Conservation (phyloP, 164 flowering plant species). For the Echeveria elegans region DNA sequence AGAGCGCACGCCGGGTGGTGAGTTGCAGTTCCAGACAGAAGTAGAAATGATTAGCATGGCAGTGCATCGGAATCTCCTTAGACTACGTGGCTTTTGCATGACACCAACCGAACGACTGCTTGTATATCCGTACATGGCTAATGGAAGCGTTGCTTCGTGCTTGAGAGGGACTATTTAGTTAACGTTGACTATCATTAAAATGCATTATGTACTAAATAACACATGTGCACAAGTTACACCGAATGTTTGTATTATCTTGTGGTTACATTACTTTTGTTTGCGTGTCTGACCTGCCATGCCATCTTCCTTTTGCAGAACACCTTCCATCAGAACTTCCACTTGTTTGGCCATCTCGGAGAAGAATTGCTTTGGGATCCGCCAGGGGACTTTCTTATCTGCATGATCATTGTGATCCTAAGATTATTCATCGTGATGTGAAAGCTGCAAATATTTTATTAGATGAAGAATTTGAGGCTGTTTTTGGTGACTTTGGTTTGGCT, state of each 20-base stretch:
- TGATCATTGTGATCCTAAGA: constrained; percentile 95
- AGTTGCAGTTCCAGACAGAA: constrained; percentile 64
- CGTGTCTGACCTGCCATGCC: not conserved
- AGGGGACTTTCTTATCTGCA: constrained; percentile 90
- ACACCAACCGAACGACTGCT: constrained; percentile 61
- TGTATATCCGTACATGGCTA: constrained; percentile 67
- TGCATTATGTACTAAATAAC: not conserved
- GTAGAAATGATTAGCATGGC: constrained; percentile 82
- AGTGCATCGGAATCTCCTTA: constrained; percentile 60
- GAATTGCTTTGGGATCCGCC: constrained; percentile 83
- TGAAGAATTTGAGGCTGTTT: constrained; percentile 95
- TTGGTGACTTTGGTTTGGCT: constrained; percentile 94
- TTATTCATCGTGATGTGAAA: constrained; percentile 94
- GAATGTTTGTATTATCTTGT: not conserved
- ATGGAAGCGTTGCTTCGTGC: constrained; percentile 69
- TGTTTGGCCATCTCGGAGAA: constrained; percentile 73
- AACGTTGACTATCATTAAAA: not conserved
- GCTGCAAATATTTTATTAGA: constrained; percentile 91
- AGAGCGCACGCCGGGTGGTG: constrained; percentile 70
- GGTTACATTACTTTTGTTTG: not conserved
- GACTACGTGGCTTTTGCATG: constrained; percentile 65
- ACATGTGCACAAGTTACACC: not conserved
- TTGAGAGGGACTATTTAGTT: constrained; percentile 34
- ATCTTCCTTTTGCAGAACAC: constrained; percentile 39
- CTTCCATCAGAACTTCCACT: constrained; percentile 67